Conservation (phyloP, 1,139 yeast species). For the Yamadazyma dendronema region DNA sequence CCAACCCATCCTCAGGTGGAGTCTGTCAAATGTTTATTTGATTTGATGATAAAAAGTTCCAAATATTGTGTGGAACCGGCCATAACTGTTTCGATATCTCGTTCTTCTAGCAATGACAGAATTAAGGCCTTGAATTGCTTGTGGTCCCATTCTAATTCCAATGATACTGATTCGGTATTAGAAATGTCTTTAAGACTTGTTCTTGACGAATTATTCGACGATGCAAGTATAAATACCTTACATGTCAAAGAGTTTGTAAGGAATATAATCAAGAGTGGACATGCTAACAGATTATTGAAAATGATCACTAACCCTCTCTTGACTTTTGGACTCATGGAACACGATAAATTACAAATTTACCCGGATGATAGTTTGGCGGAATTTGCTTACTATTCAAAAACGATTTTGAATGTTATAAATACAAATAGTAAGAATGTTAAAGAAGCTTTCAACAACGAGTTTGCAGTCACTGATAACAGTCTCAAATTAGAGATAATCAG, state of each 20-base stretch:
- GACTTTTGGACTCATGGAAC: constrained; percentile 32
- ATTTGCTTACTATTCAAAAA: constrained; percentile 56
- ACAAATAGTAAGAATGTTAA: constrained; percentile 41
- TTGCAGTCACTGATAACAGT: constrained; percentile 53
- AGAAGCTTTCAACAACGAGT: constrained; percentile 51
- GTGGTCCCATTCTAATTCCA: constrained; percentile 57
- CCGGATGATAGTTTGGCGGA: constrained; percentile 54
- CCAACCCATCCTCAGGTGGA: constrained; percentile 60
- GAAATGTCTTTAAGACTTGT: constrained; percentile 66
- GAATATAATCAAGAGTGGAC: constrained; percentile 50
- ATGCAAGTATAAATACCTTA: constrained; percentile 39
- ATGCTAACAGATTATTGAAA: constrained; percentile 58
- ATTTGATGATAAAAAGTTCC: constrained; percentile 36
- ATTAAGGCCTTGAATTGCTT: constrained; percentile 51
- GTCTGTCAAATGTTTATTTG: constrained; percentile 52
- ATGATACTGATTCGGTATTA: constrained; percentile 47
- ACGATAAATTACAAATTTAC: constrained; percentile 14
- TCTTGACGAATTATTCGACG: constrained; percentile 56
- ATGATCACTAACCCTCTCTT: constrained; percentile 53
- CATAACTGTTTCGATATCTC: constrained; percentile 45
- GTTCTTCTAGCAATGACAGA: constrained; percentile 35
- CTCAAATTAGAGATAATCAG: constrained; percentile 33
- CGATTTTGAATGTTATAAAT: constrained; percentile 50
- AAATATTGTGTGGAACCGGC: constrained; percentile 59
- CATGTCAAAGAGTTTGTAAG: constrained; percentile 59